Base-by-base conservation (phyloP, 352 stramenopile species). In the Phytophthora foliorum region DNA sequence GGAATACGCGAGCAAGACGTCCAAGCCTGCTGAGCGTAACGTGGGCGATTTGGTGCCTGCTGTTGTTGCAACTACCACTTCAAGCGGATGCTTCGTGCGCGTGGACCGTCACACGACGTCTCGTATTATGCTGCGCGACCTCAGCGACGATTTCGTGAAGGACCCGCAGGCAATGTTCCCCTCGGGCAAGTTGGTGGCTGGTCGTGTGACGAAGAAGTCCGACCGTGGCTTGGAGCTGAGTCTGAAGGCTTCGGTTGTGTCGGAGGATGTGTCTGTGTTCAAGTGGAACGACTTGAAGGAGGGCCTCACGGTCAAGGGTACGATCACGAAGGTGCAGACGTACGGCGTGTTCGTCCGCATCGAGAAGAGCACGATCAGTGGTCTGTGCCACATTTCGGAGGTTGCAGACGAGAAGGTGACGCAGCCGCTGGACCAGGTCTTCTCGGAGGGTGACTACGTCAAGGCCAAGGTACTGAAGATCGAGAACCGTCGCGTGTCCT, bases 281-380 rank as follows among this genome's bases (percentile, higher is more conserved):
- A 91, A 87, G 62, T 96, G 94, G 75, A 90, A 93, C 67, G 92
- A 98, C 57, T 83, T 99, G 36, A 78, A 91, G 61, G 80, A 94
- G 27, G 93, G 93, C 24, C 74, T 90, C 32, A 99, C 95, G 31
- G 91, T 99, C 57, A 98, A 97, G 74, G 97, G 94, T 58, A 98
- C 93, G 57, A 96, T 99, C 69, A 97, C 93, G 16, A 97, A 97
- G 68, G 84, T 99, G 22, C 94, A 99, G 71, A 71, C 82, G 29
- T 99, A 99, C 69, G 97, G 97, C 45, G 96, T 99, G 19, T 99
- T 99, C 71, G 93, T 99, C 56, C 91, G 93, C 59, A 92, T 99
- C 42, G 93, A 98, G 62, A 96, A 98, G 74, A 98, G 92, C 72
- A 97, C 95, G 41, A 90, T 99, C 34, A 98, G 88, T 74, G 97